Evolutionary conservation across 345 rosid genomes (phyloP).

Genomic region (Corchorus capsularis): DNA sequence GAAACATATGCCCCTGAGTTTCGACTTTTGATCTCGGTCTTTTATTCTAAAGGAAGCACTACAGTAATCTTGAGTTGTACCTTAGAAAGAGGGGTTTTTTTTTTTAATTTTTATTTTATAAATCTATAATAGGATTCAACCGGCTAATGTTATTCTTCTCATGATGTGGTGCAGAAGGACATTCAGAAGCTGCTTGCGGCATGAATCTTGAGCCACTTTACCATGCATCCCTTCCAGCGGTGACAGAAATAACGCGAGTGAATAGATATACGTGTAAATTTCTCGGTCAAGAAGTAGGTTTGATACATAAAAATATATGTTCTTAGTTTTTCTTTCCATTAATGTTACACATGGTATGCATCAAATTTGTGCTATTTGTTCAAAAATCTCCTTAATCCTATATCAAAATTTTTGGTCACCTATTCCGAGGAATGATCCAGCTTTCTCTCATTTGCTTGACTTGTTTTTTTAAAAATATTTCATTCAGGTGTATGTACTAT

Average conservation of each 20-base stretch:
- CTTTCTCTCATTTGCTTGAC: no score
- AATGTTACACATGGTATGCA: background rate
- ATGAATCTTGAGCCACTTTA: constrained; percentile 18
- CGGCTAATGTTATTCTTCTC: background rate
- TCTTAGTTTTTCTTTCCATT: background rate
- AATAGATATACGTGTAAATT: constrained; percentile 12
- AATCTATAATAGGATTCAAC: background rate
- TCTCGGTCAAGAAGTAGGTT: constrained; percentile 13
- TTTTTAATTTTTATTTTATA: no score
- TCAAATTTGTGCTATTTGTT: background rate
- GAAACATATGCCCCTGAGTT: background rate
- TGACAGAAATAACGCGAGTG: background rate
- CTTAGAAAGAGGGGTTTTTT: background rate
- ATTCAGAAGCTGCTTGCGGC: constrained; percentile 62
- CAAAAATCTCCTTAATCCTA: no score
- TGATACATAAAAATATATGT: background rate
- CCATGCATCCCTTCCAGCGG: background rate
- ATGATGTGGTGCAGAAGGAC: constrained; percentile 57
- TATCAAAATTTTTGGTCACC: no score
- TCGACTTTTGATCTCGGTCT: background rate
- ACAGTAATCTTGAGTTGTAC: background rate
- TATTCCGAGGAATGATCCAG: no score
- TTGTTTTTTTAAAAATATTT: no score
- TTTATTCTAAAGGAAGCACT: background rate
- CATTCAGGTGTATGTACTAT: no score